Conservation (phyloP, 495 filamentous ascomycete species). For the Xylaria sp. region DNA sequence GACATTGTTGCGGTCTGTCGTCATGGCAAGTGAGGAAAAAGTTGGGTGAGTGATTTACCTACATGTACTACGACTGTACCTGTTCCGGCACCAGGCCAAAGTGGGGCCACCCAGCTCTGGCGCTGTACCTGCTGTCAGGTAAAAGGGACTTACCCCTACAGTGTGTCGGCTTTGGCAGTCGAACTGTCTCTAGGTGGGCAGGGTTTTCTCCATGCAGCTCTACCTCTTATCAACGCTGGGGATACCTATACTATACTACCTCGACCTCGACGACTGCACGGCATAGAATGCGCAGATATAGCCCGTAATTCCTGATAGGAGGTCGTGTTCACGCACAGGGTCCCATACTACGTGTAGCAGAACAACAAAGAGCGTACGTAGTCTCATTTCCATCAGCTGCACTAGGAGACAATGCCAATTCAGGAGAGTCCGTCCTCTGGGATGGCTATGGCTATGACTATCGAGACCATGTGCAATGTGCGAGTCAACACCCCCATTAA, state of each 20-base stretch:
- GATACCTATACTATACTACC: background rate
- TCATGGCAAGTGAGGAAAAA: slow-evolving; percentile 30
- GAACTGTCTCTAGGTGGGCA: background rate
- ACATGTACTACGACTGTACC: slow-evolving; percentile 20
- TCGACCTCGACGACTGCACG: background rate
- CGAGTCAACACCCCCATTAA: background rate
- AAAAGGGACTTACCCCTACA: slow-evolving; percentile 12
- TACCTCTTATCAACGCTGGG: slow-evolving; percentile 13
- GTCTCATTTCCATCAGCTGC: background rate
- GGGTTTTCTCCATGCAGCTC: slow-evolving; percentile 9
- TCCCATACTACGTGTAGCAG: background rate
- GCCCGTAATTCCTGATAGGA: background rate
- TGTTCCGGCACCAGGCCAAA: slow-evolving; percentile 3
- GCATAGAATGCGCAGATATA: background rate
- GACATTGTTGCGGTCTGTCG: slow-evolving; percentile 29
- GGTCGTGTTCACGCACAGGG: background rate
- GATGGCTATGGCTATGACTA: no score
- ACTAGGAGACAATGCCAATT: background rate
- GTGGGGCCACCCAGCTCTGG: background rate
- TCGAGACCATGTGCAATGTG: no score
- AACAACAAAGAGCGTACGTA: background rate
- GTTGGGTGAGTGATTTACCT: slow-evolving; percentile 34
- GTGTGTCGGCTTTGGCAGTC: background rate
- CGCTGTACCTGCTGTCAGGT: no score
- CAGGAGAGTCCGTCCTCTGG: background rate